Conservation (phyloP, 208 protist species). For the Tritrichomonas musculus region DNA sequence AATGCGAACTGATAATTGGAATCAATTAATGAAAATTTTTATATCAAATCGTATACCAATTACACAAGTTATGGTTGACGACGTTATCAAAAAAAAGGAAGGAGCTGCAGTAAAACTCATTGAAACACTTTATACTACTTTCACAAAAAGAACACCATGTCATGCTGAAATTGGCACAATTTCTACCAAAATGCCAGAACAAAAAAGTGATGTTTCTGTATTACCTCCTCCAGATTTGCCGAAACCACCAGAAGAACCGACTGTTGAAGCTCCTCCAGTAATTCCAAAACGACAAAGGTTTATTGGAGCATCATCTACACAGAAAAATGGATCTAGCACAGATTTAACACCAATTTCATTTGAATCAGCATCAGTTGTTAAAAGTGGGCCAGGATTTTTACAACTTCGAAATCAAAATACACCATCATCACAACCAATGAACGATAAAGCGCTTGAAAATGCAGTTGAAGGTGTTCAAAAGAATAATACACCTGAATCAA, state of each 20-base stretch:
- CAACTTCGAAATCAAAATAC: background rate
- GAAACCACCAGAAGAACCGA: background rate
- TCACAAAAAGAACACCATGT: constrained; percentile 8
- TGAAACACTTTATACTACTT: background rate
- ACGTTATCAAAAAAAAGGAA: background rate
- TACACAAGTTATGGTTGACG: background rate
- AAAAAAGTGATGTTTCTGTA: background rate
- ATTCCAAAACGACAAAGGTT: constrained; percentile 8
- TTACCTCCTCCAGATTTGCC: background rate
- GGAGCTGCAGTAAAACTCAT: background rate
- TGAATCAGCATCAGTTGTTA: constrained; percentile 1
- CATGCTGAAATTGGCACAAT: background rate
- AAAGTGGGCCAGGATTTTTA: background rate
- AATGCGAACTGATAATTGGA: constrained; percentile 28
- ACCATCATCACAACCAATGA: background rate
- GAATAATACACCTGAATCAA: background rate
- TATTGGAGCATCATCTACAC: background rate
- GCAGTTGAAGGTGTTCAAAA: background rate
- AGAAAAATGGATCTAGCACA: background rate
- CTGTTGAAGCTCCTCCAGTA: background rate
- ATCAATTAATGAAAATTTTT: background rate
- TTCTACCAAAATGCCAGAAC: background rate
- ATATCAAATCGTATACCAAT: background rate
- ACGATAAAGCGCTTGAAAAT: background rate
- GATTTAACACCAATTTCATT: background rate